Percentiles rank a stretch among this genome's conserved stretches.
Evolutionary conservation across 345 rosid species (phyloP).

Genomic region (Dimocarpus longan): DNA sequence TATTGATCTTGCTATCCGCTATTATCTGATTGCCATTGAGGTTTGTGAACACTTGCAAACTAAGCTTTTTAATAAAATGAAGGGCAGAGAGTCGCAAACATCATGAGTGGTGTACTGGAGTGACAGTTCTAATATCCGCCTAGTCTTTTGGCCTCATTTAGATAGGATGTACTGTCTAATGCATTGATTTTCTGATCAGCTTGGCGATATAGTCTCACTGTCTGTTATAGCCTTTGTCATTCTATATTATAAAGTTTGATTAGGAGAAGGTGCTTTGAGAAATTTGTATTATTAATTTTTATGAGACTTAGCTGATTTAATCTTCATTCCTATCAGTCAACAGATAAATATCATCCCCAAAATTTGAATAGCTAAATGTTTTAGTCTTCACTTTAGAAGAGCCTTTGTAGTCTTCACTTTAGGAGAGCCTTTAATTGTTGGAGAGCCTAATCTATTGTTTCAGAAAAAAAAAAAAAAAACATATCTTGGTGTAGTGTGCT

Average conservation of each 20-base stretch:
- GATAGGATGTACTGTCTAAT: background rate
- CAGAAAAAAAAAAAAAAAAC: background rate
- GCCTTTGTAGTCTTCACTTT: background rate
- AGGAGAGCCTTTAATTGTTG: background rate
- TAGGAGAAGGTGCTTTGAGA: background rate
- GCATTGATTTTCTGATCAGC: background rate
- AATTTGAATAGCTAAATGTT: background rate
- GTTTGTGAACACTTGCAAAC: slow-evolving; percentile 40
- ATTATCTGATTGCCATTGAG: slow-evolving; percentile 95
- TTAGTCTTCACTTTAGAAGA: background rate
- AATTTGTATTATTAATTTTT: background rate
- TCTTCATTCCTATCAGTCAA: background rate
- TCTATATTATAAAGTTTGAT: background rate
- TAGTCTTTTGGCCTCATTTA: background rate
- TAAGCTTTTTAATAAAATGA: background rate
- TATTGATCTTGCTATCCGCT: slow-evolving; percentile 86
- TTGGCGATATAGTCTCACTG: background rate
- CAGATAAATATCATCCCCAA: background rate
- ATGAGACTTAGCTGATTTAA: background rate
- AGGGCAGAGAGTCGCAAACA: background rate
- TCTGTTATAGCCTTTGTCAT: background rate
- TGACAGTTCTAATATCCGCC: background rate
- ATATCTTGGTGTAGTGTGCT: background rate
- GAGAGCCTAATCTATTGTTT: background rate
- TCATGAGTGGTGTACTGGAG: background rate